Conservation (phyloP, 2,329 filamentous ascomycete species). For the Sclerotinia borealis region DNA sequence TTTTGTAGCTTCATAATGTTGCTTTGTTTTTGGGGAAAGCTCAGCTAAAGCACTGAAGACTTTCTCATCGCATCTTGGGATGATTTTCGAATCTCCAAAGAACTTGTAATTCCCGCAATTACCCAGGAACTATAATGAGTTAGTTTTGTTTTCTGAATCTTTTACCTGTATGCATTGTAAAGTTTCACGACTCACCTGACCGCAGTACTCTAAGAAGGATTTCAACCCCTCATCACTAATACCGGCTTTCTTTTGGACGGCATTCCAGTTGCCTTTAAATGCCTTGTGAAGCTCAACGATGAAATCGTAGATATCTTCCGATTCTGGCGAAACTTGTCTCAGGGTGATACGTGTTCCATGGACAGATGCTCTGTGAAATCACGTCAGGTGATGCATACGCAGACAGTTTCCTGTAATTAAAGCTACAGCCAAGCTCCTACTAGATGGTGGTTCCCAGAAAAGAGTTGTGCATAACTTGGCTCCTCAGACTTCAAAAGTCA, state of each 20-base stretch:
- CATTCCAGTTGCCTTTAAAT: slow-evolving; percentile 64
- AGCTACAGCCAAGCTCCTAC: neutral
- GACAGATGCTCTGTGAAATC: slow-evolving; percentile 58
- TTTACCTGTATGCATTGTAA: neutral
- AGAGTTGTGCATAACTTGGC: neutral
- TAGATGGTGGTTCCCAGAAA: neutral
- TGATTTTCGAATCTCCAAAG: slow-evolving; percentile 79
- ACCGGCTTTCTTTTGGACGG: slow-evolving; percentile 56
- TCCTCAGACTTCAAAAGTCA: neutral
- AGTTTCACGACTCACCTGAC: slow-evolving; percentile 29
- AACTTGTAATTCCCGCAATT: slow-evolving; percentile 81
- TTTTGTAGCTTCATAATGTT: slow-evolving; percentile 60
- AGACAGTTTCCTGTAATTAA: neutral
- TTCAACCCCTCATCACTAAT: slow-evolving; percentile 59
- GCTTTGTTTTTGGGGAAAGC: slow-evolving; percentile 51
- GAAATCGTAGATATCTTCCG: slow-evolving; percentile 74
- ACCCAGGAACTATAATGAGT: slow-evolving; percentile 56
- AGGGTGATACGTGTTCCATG: slow-evolving; percentile 72
- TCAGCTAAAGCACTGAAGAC: slow-evolving; percentile 60
- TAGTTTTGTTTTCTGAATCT: neutral
- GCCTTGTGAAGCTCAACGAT: slow-evolving; percentile 66
- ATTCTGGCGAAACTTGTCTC: slow-evolving; percentile 75
- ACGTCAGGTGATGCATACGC: slow-evolving; percentile 9
- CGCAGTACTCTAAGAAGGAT: slow-evolving; percentile 69
- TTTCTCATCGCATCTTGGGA: slow-evolving; percentile 62